phyloP scores from a whole-genome alignment of 306 rosid genomes.

The Malus domestica region DNA sequence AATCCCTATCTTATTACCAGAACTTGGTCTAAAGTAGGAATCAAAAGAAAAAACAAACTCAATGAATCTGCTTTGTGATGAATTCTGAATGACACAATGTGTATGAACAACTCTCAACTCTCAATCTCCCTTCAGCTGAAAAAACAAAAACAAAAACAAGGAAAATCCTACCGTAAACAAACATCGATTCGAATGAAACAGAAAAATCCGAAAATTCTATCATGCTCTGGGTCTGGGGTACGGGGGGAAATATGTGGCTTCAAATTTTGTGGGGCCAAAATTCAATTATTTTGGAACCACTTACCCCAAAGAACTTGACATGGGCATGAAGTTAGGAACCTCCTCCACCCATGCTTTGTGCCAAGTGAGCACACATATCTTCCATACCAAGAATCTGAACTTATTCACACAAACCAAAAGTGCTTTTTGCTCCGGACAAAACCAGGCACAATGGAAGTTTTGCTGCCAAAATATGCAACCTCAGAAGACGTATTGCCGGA shows the following conservation, averaged over 20 bases:
- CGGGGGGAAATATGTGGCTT: neutral
- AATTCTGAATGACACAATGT: neutral
- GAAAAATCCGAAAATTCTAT: neutral
- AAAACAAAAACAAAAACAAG: neutral
- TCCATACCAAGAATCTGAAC: conserved; percentile 6
- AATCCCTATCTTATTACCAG: too few relatives aligned
- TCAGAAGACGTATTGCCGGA: neutral
- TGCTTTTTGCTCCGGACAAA: neutral
- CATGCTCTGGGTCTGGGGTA: too few relatives aligned
- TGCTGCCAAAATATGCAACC: conserved; percentile 17
- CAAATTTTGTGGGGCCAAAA: neutral
- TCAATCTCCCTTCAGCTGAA: neutral
- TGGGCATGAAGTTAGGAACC: neutral
- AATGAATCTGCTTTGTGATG: neutral
- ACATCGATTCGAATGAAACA: neutral
- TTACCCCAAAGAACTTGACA: neutral
- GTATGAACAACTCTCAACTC: neutral
- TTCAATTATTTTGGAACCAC: conserved; percentile 1
- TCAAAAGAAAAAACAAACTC: neutral
- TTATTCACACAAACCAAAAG: conserved; percentile 2
- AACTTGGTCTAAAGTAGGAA: too few relatives aligned
- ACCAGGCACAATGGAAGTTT: conserved; percentile 7
- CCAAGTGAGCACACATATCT: conserved; percentile 8
- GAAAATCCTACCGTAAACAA: neutral
- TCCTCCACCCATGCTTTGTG: neutral